Base-by-base conservation (phyloP, 192 early-diverging fungal species). In the Backusella mclennaniae region DNA sequence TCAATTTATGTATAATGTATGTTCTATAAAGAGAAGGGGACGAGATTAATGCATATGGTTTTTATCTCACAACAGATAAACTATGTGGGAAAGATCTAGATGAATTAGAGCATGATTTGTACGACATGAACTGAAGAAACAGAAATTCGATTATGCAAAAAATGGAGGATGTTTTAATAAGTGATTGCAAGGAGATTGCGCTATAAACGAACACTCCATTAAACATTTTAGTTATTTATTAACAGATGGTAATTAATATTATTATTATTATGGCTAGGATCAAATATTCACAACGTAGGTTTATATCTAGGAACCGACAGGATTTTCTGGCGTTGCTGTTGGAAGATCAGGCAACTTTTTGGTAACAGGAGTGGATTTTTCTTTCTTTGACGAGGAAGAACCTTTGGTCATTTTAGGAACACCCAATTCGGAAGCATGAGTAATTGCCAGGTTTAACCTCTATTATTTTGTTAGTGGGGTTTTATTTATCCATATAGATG, bases 401-500 rank as follows among this genome's bases (percentile, higher is more conserved):
- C 56, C 26, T 63, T 23, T 29, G 29, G 23, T 29, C 9, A 29
- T 4, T 56, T 77, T 67, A 3, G 71, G 73, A 63, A 83, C 70
- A 67, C 79, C 79, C 52, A 80, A 66, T 38, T 80, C 82, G 6
- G 77, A 69, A 21, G 80, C 75, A 70, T 76, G 53, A 31, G 26
- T 75, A 42, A 82, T 78, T 39, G 73, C 81, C 39, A 82, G 63
- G 36, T 82, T 77, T 31, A 79, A 63, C 69, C 81, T 74, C 79
- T 77, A 71, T 46, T 33, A 12, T 17, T 39, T 46, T n/a, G 26
- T 71, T 44, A 29, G 3, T 36, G 9, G 3, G 5, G n/a, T 68
- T 9, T 68, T n/a, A 12, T 36, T 38, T 46, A 17, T 44, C 15
- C 12, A 17, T 31, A 53, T 3, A 39, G 26, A 31, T 31, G 1